Evolutionary conservation across 768 basidiomycete species (phyloP), one percentile per base, ranked within the genome.

Genomic region (Sistotremastrum suecicum): DNA sequence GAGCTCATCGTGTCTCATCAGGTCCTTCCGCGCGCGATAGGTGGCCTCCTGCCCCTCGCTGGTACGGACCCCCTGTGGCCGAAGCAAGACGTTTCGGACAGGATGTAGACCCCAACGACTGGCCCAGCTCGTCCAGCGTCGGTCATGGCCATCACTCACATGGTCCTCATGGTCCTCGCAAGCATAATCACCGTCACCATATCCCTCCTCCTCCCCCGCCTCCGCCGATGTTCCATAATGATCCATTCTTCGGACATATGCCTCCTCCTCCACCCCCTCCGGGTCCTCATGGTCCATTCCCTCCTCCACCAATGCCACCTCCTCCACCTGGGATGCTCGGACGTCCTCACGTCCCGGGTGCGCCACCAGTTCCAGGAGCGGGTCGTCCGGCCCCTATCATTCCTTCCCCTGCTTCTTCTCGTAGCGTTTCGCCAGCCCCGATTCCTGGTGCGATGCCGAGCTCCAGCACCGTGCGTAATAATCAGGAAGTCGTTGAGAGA

Each of bases 321-420:
- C 50, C 42, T 10, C 43, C 43, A 4, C 40, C 36, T 3, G 33
- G 12, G 3, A 29, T 3, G 5, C 42, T 37, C 9, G 40, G 41
- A 3, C 41, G 45, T 6, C 39, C 41, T 9, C 34, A 34, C 34
- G 37, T 40, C 10, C 47, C 40, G n/a, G 47, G 46, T 3, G 41
- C 42, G 28, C 47, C 45, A 32, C 47, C 12, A 37, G 34, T 8
- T 30, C 36, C 43, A 1, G 45, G 41, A 10, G 55, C 56, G 3
- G 53, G 52, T 35, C 56, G 51, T 39, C 43, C 43, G 2, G 43
- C 28, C 28, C n/a, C 37, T 11, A 28, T 38, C 53, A 11, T 45
- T 2, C 46, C 39, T 40, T 53, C 46, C 6, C 52, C 45, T 11
- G 48, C 50, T 28, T 54, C 55, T 28, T 46, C 57, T 42, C 44